Evolutionary conservation across 1,139 yeast species (phyloP), one percentile per base, ranked within the genome.

Genomic region (Geotrichum australiense): DNA sequence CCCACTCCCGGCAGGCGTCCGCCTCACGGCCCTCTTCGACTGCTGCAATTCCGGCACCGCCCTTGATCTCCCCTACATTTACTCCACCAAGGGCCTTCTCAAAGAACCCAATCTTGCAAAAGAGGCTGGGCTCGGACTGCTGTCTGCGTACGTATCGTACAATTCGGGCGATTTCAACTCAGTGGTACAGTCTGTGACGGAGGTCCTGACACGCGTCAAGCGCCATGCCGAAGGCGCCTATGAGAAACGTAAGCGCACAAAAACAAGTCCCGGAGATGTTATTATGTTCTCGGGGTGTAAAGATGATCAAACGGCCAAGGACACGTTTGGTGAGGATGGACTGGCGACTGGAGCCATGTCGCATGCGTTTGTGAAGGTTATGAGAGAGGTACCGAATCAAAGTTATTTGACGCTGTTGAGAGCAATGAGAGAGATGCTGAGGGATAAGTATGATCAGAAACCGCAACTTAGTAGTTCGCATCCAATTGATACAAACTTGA

Each of bases 11-110:
- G 75, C 80, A 1, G 96, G 97, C 32, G 85, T 87, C 46, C 72
- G 94, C 50, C 70, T 89, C 50, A 89, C 96, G 2, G 94, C 94
- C 0, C 66, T 89, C 51, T 87, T 79, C 56, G 97, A 89, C 64
- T 81, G 94, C 15, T 89, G 97, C 61, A 97, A 89, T 59, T 83
- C 95, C 1, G 97, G 96, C 21, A 80, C 96, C 3, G 94, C 79
- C 1, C 65, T 89, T 55, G 97, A 89, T 62, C 67, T 89, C 50
- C 97, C 97, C 1, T 89, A 79, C 56, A 76, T 80, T 39, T 89
- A 89, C 63, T 79, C 94, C 14, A 91, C 97, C 11, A 84, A 85
- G 58, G 97, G 97, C 43, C 78, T 85, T 4, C 68, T 89, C 41
- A 89, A 89, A 65, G 95, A 87, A 62, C 95, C 94, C 31, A 86